Evolutionary conservation across 2,329 filamentous ascomycete genomes (phyloP), one percentile per base, ranked within the genome.

Genomic region (Keithomyces neogunnii): DNA sequence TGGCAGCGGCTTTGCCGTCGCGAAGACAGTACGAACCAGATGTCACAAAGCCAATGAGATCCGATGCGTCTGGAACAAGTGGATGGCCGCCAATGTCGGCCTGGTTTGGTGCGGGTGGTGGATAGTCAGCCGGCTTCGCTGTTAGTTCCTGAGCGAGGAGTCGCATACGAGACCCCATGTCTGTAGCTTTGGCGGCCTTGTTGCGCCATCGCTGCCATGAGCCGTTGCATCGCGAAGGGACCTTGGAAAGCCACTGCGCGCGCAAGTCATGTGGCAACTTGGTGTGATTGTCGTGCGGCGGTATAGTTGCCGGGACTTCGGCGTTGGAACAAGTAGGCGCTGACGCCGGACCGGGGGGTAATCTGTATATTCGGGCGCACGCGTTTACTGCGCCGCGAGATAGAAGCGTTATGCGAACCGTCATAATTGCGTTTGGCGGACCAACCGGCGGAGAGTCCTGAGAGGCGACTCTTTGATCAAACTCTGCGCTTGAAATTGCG

Each of bases 21-120:
- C 81, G 80, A 2, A 97, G 77, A 60, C 86, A 90, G 65, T 86
- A 96, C 48, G 88, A 85, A 0, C 92, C 93, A 1, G 86, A 86
- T 2, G 90, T 96, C 29, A 96, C 84, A 64, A 95, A 99, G 0
- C 93, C 93, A 48, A 97, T 80, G 10, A 97, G 74, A 64, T 96
- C 88, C 28, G 79, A 74, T 55, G 83, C 82, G 8, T 76, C 74
- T 0, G 92, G 92, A n/a, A 90, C 82, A 0, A 82, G 63, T 1
- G 85, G 85, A 58, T 88, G 81, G 80, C 73, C 72, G 29, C 68
- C 63, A 68, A 76, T 64, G 55, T 69, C 66, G 48, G 59, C 63
- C 51, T 63, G 64, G 54, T 67, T 73, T 10, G 62, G 60, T 3
- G 63, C 58, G 13, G 70, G 70, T 19, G 68, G 67, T 3, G 66